These are phyloP conservation scores for Chalciporus sphaerocephalus DNA, from an alignment of 768 basidiomycete genomes.

Conservation along the genomic window DNA sequence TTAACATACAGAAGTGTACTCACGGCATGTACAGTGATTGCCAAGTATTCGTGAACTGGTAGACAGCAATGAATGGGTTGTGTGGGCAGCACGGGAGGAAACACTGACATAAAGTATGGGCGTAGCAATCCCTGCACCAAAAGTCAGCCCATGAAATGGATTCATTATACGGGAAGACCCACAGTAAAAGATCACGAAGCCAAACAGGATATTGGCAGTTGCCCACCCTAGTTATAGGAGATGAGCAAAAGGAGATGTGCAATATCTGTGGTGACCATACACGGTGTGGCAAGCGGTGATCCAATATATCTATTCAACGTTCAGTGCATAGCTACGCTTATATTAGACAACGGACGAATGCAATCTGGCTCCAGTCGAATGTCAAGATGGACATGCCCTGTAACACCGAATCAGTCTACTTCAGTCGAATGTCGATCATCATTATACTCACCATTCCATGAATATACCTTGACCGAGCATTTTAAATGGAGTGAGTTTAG, in stretches of 20 bases:
- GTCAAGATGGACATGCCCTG: slow-evolving; percentile 68
- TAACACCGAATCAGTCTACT: not conserved
- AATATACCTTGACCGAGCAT: slow-evolving; percentile 23
- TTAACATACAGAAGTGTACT: slow-evolving; percentile 28
- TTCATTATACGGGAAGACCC: not conserved
- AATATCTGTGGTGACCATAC: slow-evolving; percentile 10
- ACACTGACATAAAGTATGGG: slow-evolving; percentile 45
- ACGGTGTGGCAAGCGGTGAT: slow-evolving; percentile 68
- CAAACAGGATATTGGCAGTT: slow-evolving; percentile 62
- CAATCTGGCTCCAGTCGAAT: slow-evolving; percentile 77
- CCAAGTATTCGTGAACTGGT: slow-evolving; percentile 61
- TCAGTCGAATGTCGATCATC: not conserved
- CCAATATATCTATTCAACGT: slow-evolving; percentile 23
- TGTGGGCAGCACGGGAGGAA: slow-evolving; percentile 37
- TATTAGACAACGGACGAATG: slow-evolving; percentile 22
- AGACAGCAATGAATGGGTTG: not conserved
- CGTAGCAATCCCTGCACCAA: slow-evolving; percentile 25
- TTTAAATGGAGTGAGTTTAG: not conserved
- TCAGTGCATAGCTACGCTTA: not conserved
- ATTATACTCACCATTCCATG: slow-evolving; percentile 42
- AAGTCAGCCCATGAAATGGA: slow-evolving; percentile 1
- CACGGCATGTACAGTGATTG: slow-evolving; percentile 55
- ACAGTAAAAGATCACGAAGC: slow-evolving; percentile 74
- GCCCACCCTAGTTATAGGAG: slow-evolving; percentile 55
- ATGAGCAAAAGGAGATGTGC: not conserved